Conservation (phyloP, 768 basidiomycete species). For the Rhizopogon vinicolor region DNA sequence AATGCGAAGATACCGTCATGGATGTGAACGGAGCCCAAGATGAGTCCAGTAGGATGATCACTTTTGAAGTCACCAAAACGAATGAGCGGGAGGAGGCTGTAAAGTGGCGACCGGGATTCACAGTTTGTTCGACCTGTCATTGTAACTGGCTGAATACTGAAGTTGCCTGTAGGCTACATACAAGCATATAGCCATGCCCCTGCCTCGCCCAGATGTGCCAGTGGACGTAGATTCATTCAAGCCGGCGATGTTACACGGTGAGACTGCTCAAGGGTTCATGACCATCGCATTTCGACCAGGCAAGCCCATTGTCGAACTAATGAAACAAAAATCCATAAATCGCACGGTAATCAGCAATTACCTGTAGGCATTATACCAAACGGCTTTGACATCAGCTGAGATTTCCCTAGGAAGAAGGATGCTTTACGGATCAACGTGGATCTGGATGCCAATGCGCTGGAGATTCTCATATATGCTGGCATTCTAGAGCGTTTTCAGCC, state of each 20-base stretch:
- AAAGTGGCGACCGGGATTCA: constrained; percentile 37
- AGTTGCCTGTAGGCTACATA: constrained; percentile 7
- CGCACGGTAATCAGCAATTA: constrained; percentile 8
- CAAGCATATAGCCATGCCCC: constrained; percentile 8
- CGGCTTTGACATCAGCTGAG: background rate
- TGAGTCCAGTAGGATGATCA: constrained; percentile 43
- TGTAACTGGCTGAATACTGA: background rate
- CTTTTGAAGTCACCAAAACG: constrained; percentile 50
- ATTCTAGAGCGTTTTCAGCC: constrained; percentile 22
- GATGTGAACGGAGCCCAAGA: constrained; percentile 32
- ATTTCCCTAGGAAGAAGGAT: constrained; percentile 14
- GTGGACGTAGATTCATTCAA: constrained; percentile 4
- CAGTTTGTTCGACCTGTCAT: constrained; percentile 22
- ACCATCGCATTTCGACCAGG: constrained; percentile 21
- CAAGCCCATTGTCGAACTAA: background rate
- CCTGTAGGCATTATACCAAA: constrained; percentile 14
- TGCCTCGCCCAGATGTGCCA: constrained; percentile 4
- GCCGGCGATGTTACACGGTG: constrained; percentile 34
- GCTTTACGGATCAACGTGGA: constrained; percentile 17
- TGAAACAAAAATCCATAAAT: background rate
- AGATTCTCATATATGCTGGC: constrained; percentile 23
- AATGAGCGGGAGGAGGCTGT: constrained; percentile 53
- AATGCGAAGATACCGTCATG: constrained; percentile 16
- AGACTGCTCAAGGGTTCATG: constrained; percentile 38
- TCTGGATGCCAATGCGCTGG: constrained; percentile 20